A percentile compares a stretch with the other conserved stretches of the same genome.
Evolutionary conservation across 2,329 filamentous ascomycete species (phyloP).

Genomic region (Pseudogymnoascus pannorum): DNA sequence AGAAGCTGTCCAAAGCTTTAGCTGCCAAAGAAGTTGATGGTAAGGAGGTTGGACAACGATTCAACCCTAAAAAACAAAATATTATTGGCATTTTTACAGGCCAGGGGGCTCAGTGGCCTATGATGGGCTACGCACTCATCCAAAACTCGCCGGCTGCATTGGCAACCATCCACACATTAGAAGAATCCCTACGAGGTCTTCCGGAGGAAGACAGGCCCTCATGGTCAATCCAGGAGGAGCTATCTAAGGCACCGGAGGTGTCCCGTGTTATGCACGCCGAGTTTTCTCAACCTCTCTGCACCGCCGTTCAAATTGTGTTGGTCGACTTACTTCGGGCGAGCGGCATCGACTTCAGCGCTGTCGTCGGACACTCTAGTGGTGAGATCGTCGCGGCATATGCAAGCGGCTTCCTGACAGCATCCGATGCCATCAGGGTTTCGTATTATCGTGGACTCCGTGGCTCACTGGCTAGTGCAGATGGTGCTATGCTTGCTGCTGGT

Average conservation of each 20-base stretch:
- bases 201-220: conserved; percentile 13
- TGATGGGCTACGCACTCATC: conserved; percentile 20
- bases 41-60: not conserved
- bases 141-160: not conserved
- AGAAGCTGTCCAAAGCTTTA: conserved; percentile 9
- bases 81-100: conserved; percentile 18
- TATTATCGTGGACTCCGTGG: conserved; percentile 30
- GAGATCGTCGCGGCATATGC: conserved; percentile 43
- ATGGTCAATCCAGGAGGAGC: conserved; percentile 1
- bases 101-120: conserved; percentile 23
- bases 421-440: conserved; percentile 35
- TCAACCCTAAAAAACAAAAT: conserved; percentile 10
- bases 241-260: not conserved
- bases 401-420: conserved; percentile 27
- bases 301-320: conserved; percentile 40
- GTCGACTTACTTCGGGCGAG: conserved; percentile 37
- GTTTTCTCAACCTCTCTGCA: conserved; percentile 36
- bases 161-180: not conserved
- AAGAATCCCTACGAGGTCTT: not conserved
- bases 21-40: not conserved
- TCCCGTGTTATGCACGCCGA: conserved; percentile 35
- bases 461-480: conserved; percentile 23
- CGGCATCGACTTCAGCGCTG: conserved; percentile 29
- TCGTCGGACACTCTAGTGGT: conserved; percentile 38
- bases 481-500: conserved; percentile 49